Conservation (phyloP, 306 rosid genomes). For the Vigna angularis region DNA sequence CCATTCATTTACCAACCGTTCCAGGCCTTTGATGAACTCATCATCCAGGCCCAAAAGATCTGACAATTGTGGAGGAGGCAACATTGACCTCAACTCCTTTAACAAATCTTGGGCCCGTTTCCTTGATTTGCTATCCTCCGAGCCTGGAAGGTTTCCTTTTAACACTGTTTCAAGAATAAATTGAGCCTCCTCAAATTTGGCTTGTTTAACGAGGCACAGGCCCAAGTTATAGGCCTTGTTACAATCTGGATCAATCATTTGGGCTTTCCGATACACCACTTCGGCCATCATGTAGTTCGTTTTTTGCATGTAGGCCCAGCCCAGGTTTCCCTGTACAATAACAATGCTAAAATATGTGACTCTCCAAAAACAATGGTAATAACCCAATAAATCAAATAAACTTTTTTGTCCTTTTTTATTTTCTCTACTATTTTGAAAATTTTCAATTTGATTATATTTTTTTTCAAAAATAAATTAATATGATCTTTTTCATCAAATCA, state of each 20-base stretch:
- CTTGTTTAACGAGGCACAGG: slow-evolving; percentile 74
- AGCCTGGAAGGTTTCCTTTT: slow-evolving; percentile 57
- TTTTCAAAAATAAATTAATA: too few relatives aligned
- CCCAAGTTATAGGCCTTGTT: slow-evolving; percentile 96
- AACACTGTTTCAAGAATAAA: slow-evolving; percentile 60
- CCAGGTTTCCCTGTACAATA: slow-evolving; percentile 77
- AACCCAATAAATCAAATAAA: too few relatives aligned
- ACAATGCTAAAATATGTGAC: neutral
- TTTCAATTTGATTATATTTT: too few relatives aligned
- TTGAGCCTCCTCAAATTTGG: slow-evolving; percentile 64
- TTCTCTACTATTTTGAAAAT: too few relatives aligned
- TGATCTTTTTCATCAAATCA: too few relatives aligned
- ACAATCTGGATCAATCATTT: slow-evolving; percentile 82
- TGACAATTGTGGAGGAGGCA: slow-evolving; percentile 32
- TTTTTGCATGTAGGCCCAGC: slow-evolving; percentile 98
- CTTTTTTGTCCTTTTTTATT: too few relatives aligned
- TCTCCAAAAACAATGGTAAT: neutral
- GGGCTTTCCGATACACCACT: slow-evolving; percentile 84
- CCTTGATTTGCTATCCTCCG: slow-evolving; percentile 63
- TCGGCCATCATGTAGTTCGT: slow-evolving; percentile 73
- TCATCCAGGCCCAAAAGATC: slow-evolving; percentile 65
- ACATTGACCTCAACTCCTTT: slow-evolving; percentile 53
- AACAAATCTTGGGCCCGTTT: slow-evolving; percentile 63
- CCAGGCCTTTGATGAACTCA: slow-evolving; percentile 77
- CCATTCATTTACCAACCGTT: slow-evolving; percentile 71